Base-by-base conservation (phyloP, 495 filamentous ascomycete species). In the Xylaria telfairii region DNA sequence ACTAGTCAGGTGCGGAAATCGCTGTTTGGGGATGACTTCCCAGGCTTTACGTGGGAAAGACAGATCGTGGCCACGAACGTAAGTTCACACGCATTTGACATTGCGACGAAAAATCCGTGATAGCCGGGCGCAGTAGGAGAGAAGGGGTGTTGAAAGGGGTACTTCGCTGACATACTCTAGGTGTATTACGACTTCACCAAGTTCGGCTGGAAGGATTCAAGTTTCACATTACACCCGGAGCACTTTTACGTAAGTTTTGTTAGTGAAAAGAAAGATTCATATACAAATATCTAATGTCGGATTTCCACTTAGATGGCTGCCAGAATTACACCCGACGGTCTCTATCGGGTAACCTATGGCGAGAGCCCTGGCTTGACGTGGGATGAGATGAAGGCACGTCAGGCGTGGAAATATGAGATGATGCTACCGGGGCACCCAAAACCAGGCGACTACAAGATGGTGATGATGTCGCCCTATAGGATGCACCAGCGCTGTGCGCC, bases 1-100 rank as follows among this genome's bases (percentile, higher is more conserved):
- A 86, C 81, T 51, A 90, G 87, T 71, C 79, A 79, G 4, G 82
- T 90, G 13, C 79, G 88, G 32, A 82, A 81, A 67, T 81, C 83
- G 1, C 69, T 91, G 15, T 91, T 90, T 77, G 88, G 88, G 6
- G 80, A 86, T n/a, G 80, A 85, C 44, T 90, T 85, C 72, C 87
- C 87, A 0, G 89, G 88, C 0, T 86, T 87, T 70, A 91, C 89
- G 1, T 83, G 87, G 81, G 80, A 88, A 46, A 79, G 78, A 57
- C 87, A 88, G 72, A 87, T 91, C 66, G 83, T 91, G 57, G 88
- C 89, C 54, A 89, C 89, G 6, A 91, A 91, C 79, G 87, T 90
- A 68, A 30, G 65, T 67, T 54, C 8, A 21, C 2, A 44, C 19
- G 6, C 19, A 56, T 46, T 2, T 3, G 1, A 32, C 21, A n/a